Percentiles rank a stretch among this genome's conserved stretches.
Evolutionary conservation across 2,329 filamentous ascomycete species (phyloP).

Genomic region (Epichloe brachyelytri): DNA sequence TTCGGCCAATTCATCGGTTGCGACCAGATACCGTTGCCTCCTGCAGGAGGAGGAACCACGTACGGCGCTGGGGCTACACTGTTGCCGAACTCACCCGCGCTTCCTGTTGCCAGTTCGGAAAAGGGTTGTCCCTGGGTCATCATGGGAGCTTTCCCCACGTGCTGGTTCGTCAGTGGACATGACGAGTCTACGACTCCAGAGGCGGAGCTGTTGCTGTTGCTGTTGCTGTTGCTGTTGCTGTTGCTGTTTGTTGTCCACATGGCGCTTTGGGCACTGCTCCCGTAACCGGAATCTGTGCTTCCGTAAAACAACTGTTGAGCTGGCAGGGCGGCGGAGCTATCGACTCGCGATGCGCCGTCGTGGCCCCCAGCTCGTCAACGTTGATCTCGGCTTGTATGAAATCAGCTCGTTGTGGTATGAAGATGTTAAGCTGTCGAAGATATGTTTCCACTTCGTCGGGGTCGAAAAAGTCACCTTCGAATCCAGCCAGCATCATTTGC

Average conservation of each 20-base stretch:
- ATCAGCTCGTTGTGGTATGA: conserved; percentile 47
- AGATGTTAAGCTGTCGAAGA: conserved; percentile 48
- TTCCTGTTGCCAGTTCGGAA: not conserved
- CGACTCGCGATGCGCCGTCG: not conserved
- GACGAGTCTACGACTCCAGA: not conserved
- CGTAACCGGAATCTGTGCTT: conserved; percentile 1
- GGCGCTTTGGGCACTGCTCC: not conserved
- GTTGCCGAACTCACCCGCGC: not conserved
- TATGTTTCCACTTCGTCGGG: conserved; percentile 65
- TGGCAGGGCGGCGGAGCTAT: not conserved
- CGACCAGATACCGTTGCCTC: conserved; percentile 5
- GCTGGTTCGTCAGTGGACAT: not conserved
- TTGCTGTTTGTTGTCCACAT: conserved; percentile 4
- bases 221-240: too few species aligned
- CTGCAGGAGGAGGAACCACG: conserved; percentile 1
- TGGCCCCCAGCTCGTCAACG: conserved; percentile 23
- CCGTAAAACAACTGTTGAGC: not conserved
- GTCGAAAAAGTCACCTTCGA: conserved; percentile 66
- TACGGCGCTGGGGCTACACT: not conserved
- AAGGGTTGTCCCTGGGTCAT: not conserved
- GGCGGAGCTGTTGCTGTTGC: conserved; percentile 2
- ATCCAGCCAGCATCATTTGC: conserved; percentile 43
- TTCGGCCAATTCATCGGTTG: conserved; percentile 10
- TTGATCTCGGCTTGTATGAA: conserved; percentile 47
- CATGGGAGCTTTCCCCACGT: not conserved